Evolutionary conservation across 768 basidiomycete species (phyloP).

Genomic region (Tylopilus balloui): DNA sequence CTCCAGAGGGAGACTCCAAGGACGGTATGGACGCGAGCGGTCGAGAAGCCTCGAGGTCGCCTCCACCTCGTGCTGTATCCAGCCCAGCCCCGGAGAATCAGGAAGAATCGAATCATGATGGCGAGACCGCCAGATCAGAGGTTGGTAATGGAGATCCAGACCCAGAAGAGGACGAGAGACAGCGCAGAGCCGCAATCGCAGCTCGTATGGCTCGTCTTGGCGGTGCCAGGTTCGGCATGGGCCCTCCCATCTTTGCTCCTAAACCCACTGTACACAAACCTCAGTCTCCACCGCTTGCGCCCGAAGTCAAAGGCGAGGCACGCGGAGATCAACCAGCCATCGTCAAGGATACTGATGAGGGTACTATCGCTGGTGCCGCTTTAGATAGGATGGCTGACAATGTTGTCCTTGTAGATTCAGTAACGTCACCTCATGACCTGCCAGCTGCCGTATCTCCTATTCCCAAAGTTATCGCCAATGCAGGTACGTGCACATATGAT

Average conservation of each 20-base stretch:
- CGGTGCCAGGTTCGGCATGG: slow-evolving; percentile 79
- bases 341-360: slow-evolving; percentile 15
- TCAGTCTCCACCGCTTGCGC: slow-evolving; percentile 7
- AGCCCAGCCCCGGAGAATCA: slow-evolving; percentile 18
- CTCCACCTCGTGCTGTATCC: slow-evolving; percentile 27
- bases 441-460: neutral
- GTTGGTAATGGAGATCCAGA: slow-evolving; percentile 34
- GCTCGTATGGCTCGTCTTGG: slow-evolving; percentile 92
- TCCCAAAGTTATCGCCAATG: slow-evolving; percentile 8
- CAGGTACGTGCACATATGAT: slow-evolving; percentile 13
- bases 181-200: slow-evolving; percentile 81
- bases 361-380: slow-evolving; percentile 7
- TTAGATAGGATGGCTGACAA: slow-evolving; percentile 7
- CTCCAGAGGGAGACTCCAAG: slow-evolving; percentile 40
- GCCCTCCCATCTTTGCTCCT: slow-evolving; percentile 63
- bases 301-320: slow-evolving; percentile 24
- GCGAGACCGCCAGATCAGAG: slow-evolving; percentile 22
- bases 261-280: slow-evolving; percentile 41
- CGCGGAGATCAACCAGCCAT: slow-evolving; percentile 4
- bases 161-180: slow-evolving; percentile 64
- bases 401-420: slow-evolving; percentile 4
- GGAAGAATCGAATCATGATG: slow-evolving; percentile 23
- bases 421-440: slow-evolving; percentile 14
- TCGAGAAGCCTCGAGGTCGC: slow-evolving; percentile 32
- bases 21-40: slow-evolving; percentile 22